Conservation (phyloP, 164 flowering plant species). For the Stephania yunnanensis region DNA sequence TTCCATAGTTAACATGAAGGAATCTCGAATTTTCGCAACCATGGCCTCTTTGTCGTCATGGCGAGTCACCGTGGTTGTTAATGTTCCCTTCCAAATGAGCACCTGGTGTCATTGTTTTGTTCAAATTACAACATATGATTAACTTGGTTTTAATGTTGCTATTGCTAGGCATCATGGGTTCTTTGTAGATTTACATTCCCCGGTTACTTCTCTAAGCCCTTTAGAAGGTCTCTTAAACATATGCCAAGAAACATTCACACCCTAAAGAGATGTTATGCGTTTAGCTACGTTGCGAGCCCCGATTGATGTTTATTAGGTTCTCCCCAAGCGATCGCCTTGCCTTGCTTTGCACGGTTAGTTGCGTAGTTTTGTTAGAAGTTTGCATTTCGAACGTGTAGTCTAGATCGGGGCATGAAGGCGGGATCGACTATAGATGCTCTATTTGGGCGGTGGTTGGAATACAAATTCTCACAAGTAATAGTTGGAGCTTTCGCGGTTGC, state of each 20-base stretch:
- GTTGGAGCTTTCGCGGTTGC: no score
- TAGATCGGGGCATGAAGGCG: no score
- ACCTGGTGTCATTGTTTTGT: no score
- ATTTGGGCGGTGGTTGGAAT: no score
- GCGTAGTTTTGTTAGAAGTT: no score
- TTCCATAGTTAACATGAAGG: neutral
- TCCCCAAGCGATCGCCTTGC: no score
- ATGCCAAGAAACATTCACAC: neutral
- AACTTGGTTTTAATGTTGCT: no score
- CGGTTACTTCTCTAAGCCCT: neutral
- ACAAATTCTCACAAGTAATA: no score
- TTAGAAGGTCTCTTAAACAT: neutral
- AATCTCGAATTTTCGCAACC: neutral
- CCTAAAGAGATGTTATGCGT: neutral
- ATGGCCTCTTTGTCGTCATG: conserved; percentile 8
- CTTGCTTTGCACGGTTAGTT: no score
- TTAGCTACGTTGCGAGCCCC: neutral
- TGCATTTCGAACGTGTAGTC: no score
- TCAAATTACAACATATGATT: no score
- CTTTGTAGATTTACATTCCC: neutral
- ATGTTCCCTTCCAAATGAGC: conserved; percentile 7
- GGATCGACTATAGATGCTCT: no score
- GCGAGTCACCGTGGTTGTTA: conserved; percentile 3
- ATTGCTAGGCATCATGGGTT: neutral
- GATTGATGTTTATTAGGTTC: neutral